phyloP scores from a whole-genome alignment of 169 alveolate species.

The Eimeria sp. region DNA sequence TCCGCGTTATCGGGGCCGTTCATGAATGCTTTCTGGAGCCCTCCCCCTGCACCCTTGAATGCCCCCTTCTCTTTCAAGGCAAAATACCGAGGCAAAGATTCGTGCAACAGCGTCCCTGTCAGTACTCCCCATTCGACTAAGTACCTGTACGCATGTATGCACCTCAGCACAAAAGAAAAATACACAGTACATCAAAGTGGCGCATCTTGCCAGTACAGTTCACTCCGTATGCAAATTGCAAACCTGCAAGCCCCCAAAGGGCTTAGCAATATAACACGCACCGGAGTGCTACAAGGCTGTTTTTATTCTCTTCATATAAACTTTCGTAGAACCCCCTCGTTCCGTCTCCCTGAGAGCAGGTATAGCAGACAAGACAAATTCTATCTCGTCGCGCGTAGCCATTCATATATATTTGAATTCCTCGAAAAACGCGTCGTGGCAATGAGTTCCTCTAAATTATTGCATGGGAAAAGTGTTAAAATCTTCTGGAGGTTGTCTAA shows the following conservation, averaged over 20 bases:
- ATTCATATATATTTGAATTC: not conserved
- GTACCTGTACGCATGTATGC: slow-evolving; percentile 55
- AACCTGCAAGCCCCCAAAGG: not conserved
- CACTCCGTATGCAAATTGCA: not conserved
- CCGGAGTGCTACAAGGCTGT: slow-evolving; percentile 93
- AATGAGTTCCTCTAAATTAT: not conserved
- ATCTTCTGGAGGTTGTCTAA: not conserved
- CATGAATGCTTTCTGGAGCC: slow-evolving; percentile 77
- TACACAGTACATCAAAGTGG: not conserved
- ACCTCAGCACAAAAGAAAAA: not conserved
- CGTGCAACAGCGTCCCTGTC: slow-evolving; percentile 81
- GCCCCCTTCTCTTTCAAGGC: slow-evolving; percentile 80
- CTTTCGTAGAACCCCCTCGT: slow-evolving; percentile 96
- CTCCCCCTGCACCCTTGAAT: slow-evolving; percentile 82
- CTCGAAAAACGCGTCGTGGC: not conserved
- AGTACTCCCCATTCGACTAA: slow-evolving; percentile 82
- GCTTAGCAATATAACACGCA: slow-evolving; percentile 63
- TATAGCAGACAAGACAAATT: not conserved
- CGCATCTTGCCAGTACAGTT: not conserved
- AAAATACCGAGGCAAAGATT: slow-evolving; percentile 71
- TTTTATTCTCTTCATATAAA: slow-evolving; percentile 93
- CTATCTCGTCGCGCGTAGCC: too few species aligned
- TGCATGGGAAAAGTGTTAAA: not conserved
- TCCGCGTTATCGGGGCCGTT: slow-evolving; percentile 63
- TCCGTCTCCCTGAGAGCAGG: slow-evolving; percentile 92